Evolutionary conservation across 371 early-diverging fungal genomes (phyloP), one percentile per base, ranked within the genome.

Genomic region (Phascolomyces articulosus): DNA sequence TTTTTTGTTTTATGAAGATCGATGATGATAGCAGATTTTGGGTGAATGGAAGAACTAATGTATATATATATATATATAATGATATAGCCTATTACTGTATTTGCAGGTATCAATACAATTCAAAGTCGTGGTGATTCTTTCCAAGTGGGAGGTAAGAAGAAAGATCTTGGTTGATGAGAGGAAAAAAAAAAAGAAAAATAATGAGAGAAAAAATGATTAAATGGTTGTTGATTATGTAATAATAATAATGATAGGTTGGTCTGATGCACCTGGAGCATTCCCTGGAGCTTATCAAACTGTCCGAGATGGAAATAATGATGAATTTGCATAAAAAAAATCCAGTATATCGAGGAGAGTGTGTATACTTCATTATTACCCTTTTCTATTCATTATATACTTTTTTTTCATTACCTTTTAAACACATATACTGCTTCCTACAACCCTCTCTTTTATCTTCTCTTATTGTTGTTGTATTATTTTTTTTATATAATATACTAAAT

Each of bases 241-340:
- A 1, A 34, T 34, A 9, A 34, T 34, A 34, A 38, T 41, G 16
- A 20, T 44, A 82, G 82, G 66, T 29, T 82, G 82, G 82, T 65
- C 79, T 23, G 77, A 82, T 31, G 82, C 82, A 29, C 79, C 79
- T 28, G 82, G 78, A 29, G 72, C 78, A 11, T 82, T 82, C 65
- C 79, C 82, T 28, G 77, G 82, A 29, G 77, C 74, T 16, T 82
- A 82, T 64, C 76, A 82, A 60, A 74, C 77, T 38, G 82, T 79
- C 11, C 73, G 82, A 59, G 82, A 82, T 58, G 75, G 75, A 16
- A 73, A 79, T 58, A 61, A 62, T 29, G 64, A 68, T 27, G 64
- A 60, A 6, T 67, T 62, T 58, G 68, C 68, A 21, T 67, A 62
- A 58, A 29, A 16, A n/a, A n/a, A n/a, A n/a, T n/a, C n/a, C n/a